These are phyloP conservation scores for Tricholoma terreum DNA, from an alignment of 768 basidiomycete species.

Conservation along the genomic window DNA sequence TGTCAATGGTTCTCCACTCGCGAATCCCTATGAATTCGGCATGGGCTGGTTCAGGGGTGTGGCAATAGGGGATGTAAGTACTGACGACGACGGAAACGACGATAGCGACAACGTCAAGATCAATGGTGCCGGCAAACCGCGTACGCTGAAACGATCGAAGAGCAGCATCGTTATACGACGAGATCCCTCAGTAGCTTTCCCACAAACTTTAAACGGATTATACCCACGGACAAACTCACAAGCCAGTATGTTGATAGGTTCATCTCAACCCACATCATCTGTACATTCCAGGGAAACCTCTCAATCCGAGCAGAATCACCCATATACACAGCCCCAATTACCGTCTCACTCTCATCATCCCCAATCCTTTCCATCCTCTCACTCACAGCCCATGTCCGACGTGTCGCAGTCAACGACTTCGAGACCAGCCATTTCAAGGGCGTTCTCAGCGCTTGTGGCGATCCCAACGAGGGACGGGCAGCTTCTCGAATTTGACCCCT, in stretches of 20 bases:
- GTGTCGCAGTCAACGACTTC: conserved; percentile 25
- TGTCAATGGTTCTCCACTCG: conserved; percentile 78
- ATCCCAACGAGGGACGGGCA: conserved; percentile 82
- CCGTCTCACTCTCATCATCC: conserved; percentile 17
- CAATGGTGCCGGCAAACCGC: conserved; percentile 17
- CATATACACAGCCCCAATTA: conserved; percentile 15
- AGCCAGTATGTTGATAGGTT: conserved; percentile 41
- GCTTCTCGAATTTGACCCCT: conserved; percentile 81
- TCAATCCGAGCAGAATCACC: conserved; percentile 24
- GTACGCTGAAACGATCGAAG: conserved; percentile 44
- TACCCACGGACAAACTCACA: conserved; percentile 55
- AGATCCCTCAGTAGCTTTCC: conserved; percentile 48
- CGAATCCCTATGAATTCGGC: conserved; percentile 73
- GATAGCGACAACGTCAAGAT: conserved; percentile 23
- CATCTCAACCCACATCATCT: conserved; percentile 34
- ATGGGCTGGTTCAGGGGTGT: conserved; percentile 53
- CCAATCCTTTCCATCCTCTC: conserved; percentile 23
- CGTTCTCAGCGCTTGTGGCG: conserved; percentile 61
- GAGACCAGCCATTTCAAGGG: conserved; percentile 33
- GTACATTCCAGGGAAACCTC: conserved; percentile 46
- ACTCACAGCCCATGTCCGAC: conserved; percentile 17
- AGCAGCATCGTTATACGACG: conserved; percentile 61
- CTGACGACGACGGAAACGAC: conserved; percentile 28
- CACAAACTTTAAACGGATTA: conserved; percentile 22
- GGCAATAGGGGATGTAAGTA: conserved; percentile 33